These are phyloP conservation scores for Leishmania braziliensis DNA, from an alignment of 208 protist genomes.

Conservation along the genomic window DNA sequence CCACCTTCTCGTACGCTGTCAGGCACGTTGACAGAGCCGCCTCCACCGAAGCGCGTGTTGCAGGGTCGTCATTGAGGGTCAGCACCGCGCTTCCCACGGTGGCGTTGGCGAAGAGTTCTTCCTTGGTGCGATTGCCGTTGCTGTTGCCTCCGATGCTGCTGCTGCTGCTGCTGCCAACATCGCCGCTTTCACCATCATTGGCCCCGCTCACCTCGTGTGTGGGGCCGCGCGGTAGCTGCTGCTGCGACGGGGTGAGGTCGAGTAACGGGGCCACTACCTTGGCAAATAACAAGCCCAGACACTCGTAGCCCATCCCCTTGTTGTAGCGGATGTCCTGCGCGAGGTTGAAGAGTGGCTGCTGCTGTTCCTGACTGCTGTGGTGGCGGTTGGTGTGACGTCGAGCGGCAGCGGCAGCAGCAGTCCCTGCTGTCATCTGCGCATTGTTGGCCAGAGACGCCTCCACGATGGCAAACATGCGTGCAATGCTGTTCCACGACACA, in stretches of 20 bases:
- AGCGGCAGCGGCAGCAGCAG: slow-evolving; percentile 1
- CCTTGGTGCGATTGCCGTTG: slow-evolving; percentile 22
- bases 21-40: slow-evolving; percentile 68
- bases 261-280: slow-evolving; percentile 80
- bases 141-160: not conserved
- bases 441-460: slow-evolving; percentile 38
- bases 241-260: slow-evolving; percentile 13
- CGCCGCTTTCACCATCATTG: not conserved
- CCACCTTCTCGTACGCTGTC: slow-evolving; percentile 83
- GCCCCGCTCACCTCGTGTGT: not conserved
- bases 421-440: not conserved
- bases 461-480: slow-evolving; percentile 61
- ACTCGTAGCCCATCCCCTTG: slow-evolving; percentile 85
- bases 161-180: not conserved
- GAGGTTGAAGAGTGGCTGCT: slow-evolving; percentile 1
- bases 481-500: slow-evolving; percentile 70
- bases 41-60: slow-evolving; percentile 29
- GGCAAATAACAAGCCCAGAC: slow-evolving; percentile 83
- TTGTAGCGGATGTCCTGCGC: slow-evolving; percentile 82
- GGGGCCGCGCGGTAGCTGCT: not conserved
- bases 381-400: slow-evolving; percentile 22
- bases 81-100: slow-evolving; percentile 33
- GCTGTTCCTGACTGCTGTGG: slow-evolving; percentile 37
- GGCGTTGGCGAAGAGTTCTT: slow-evolving; percentile 20
- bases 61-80: slow-evolving; percentile 1